phyloP scores from a whole-genome alignment of 2,329 filamentous ascomycete species.

The Meredithiella fracta region DNA sequence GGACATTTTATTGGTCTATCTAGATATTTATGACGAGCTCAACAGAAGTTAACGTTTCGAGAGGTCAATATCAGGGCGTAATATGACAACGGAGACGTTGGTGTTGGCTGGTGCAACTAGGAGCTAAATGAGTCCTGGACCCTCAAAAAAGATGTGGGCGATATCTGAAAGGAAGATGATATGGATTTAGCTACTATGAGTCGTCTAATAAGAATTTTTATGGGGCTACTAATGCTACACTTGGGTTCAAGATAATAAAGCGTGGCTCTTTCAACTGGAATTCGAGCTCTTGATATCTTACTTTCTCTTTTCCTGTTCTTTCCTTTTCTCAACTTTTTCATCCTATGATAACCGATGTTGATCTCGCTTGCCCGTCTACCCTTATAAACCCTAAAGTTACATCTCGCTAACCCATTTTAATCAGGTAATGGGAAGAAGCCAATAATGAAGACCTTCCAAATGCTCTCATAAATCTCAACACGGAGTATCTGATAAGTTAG shows the following conservation, averaged over 20 bases:
- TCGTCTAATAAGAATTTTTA: background rate
- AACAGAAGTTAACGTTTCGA: background rate
- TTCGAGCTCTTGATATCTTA: background rate
- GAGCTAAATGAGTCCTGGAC: too few species aligned
- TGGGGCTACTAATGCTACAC: background rate
- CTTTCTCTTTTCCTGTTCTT: background rate
- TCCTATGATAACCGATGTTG: background rate
- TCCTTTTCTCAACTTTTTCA: background rate
- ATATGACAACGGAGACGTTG: background rate
- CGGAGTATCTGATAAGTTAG: too few species aligned
- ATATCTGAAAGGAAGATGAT: background rate
- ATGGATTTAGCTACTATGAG: background rate
- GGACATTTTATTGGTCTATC: slow-evolving; percentile 40
- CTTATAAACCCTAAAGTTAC: background rate
- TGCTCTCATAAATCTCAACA: too few species aligned
- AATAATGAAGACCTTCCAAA: too few species aligned
- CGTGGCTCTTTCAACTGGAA: too few species aligned
- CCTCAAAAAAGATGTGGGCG: background rate
- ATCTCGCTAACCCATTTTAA: background rate
- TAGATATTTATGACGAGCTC: background rate
- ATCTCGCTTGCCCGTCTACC: background rate
- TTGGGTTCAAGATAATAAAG: background rate
- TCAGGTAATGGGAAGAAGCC: background rate
- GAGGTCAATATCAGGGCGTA: background rate
- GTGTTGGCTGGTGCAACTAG: background rate